Percentiles rank a stretch among this genome's conserved stretches.
Conservation (phyloP, 495 filamentous ascomycete genomes). For the Lasiosphaeria hispida region DNA sequence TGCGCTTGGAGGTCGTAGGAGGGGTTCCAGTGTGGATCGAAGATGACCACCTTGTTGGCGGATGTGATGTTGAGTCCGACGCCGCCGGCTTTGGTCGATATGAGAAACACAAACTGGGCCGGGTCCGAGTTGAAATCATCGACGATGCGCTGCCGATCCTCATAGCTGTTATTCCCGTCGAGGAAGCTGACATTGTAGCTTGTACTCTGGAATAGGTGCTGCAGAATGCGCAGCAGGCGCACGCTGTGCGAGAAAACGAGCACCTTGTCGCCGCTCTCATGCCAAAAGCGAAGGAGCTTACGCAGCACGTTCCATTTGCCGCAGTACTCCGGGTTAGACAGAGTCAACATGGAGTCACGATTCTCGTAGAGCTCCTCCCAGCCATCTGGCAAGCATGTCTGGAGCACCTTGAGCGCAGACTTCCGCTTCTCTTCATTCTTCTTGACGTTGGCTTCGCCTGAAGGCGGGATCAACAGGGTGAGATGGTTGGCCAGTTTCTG, state of each 20-base stretch:
- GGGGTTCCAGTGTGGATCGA: conserved; percentile 98
- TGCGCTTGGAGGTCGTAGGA: conserved; percentile 92
- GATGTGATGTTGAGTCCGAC: conserved; percentile 91
- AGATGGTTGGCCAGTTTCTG: conserved; percentile 93
- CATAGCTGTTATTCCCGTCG: conserved; percentile 82
- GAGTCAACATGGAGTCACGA: conserved; percentile 76
- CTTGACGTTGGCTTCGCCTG: conserved; percentile 67
- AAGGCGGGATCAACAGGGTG: conserved; percentile 78
- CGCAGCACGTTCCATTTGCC: conserved; percentile 95
- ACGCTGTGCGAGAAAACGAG: conserved; percentile 90
- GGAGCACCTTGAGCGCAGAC: conserved; percentile 73
- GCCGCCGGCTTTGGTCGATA: conserved; percentile 89
- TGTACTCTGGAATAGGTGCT: conserved; percentile 82
- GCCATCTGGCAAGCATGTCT: conserved; percentile 68
- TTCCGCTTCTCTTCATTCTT: conserved; percentile 42
- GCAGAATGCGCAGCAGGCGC: conserved; percentile 78
- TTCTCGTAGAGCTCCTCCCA: conserved; percentile 76
- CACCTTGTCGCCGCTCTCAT: conserved; percentile 86
- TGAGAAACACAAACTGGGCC: conserved; percentile 88
- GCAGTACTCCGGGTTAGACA: conserved; percentile 87
- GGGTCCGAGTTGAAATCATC: conserved; percentile 92
- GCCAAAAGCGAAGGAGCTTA: conserved; percentile 87
- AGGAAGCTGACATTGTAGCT: conserved; percentile 91
- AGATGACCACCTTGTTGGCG: conserved; percentile 96
- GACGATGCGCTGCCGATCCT: conserved; percentile 76